Base-by-base conservation (phyloP, 2,329 filamentous ascomycete species). In the Phyllosticta citriasiana region DNA sequence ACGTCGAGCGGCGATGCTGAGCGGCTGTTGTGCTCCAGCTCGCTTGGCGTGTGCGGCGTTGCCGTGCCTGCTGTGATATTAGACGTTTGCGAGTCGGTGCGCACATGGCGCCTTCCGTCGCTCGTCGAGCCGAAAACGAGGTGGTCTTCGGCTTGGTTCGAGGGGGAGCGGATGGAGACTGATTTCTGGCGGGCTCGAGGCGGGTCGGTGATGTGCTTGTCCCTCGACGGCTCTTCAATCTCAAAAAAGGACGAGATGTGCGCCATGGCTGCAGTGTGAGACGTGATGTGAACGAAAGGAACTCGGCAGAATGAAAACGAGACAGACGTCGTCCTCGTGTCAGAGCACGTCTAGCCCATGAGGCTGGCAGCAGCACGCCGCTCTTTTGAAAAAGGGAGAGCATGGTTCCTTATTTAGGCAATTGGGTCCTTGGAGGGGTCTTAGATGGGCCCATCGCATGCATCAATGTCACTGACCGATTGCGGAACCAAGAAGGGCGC, bases 11-110 rank as follows among this genome's bases (percentile, higher is more conserved):
- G 82, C 6, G 77, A 81, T 5, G 75, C 67, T 2, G 82, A 80
- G 14, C 79, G 73, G 67, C 82, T 86, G 69, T 78, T 79, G 66
- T 86, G 84, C 56, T 78, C 72, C 55, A 74, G 72, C 0, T 73
- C 73, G 55, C 65, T 70, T 2, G 72, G 69, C 1, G 68, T 70
- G 16, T 50, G 60, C 26, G 61, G 62, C 22, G 58, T 63, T 55
- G 69, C 65, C 0, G 57, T 53, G 1, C 66, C 66, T 5, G 35
- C 1, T 47, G 59, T 57, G 47, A 47, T 10, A 65, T 47, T 55
- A 33, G 57, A 40, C 9, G 16, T 27, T 5, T 30, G 27, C 6
- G 30, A 16, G n/a, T 47, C 16, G 30, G 52, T n/a, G 4, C 53
- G 47, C 5, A 22, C n/a, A 47, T 47, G 40, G n/a, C 40, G 40